Percentiles rank a stretch among this genome's conserved stretches.
Evolutionary conservation across 192 early-diverging fungal species (phyloP).

Genomic region (Haplosporangium gracile): DNA sequence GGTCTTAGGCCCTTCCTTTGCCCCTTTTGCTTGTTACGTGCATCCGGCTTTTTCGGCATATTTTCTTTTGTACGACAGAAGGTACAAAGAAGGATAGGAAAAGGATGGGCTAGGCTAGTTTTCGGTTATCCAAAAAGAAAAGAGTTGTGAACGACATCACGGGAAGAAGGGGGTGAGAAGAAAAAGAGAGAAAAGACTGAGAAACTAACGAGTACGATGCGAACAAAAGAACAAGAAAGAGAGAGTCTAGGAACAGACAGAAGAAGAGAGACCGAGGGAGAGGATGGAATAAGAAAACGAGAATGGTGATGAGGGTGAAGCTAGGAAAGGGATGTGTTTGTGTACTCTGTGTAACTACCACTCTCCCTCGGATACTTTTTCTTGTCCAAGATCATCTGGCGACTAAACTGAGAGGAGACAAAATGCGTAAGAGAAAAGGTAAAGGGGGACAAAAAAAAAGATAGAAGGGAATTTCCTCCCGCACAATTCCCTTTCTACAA

Average conservation of each 20-base stretch:
- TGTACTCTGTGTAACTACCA: too few relatives aligned
- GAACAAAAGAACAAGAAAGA: neutral
- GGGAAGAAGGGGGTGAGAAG: neutral
- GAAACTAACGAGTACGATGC: neutral
- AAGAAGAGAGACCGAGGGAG: neutral
- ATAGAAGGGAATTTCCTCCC: neutral
- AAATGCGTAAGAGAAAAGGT: too few relatives aligned
- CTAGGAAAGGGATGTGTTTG: neutral
- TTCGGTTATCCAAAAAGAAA: neutral
- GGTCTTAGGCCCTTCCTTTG: too few relatives aligned
- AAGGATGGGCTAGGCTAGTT: neutral
- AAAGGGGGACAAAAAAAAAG: too few relatives aligned
- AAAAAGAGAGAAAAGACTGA: neutral
- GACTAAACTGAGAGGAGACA: too few relatives aligned
- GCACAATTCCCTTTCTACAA: constrained; percentile 2
- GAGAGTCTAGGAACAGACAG: neutral
- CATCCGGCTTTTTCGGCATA: neutral
- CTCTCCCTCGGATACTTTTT: too few relatives aligned
- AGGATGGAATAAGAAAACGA: neutral
- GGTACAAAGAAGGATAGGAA: neutral
- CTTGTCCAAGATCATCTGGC: too few relatives aligned
- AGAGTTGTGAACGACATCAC: neutral
- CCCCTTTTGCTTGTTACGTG: neutral
- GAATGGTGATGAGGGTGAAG: neutral
- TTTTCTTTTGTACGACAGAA: neutral